Base-by-base conservation (phyloP, 306 rosid genomes). In the Dicorynia guianensis region DNA sequence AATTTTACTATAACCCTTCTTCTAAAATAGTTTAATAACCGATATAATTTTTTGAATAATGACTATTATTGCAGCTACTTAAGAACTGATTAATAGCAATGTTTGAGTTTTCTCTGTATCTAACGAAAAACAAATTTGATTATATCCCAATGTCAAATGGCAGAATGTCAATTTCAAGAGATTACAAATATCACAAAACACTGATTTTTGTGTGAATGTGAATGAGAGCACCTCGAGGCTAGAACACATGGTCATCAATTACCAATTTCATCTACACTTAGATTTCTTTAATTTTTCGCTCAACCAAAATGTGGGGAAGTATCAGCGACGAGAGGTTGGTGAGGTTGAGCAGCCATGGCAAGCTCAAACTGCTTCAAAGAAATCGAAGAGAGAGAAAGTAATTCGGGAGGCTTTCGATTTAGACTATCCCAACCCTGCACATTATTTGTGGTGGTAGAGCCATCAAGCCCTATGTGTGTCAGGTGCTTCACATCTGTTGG, bases 401-500 rank as follows among this genome's bases (percentile, higher is more conserved):
- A n/a, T 57, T 84, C 71, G 4, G 80, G 78, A 20, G 82, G 8
- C 48, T 55, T 69, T 68, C 59, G 78, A 60, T 61, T 63, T 25
- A 25, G 30, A 25, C 30, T 25, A 5, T 81, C 77, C 88, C 85
- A 80, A 50, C 86, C 80, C 77, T 75, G 79, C 3, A 78, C 19
- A 4, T 69, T 63, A 52, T 81, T 81, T 48, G 87, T 79, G 20
- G 83, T 82, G 0, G 85, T 63, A 4, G 91, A 87, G 5, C 92
- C 92, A 47, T 85, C 92, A 69, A 80, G 58, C 78, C 92, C 92
- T 50, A 87, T 87, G 72, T 87, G 92, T 11, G 92, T 87, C 65
- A 87, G 84, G 17, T 87, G 92, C 78, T 85, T 85, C 81, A 85
- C 91, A 43, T 87, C 91, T n/a, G 91, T 87, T 40, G 91, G 91